Percentiles rank a stretch among this genome's conserved stretches.
Evolutionary conservation across 2,329 filamentous ascomycete genomes (phyloP).

Genomic region (Penicillium sp.): DNA sequence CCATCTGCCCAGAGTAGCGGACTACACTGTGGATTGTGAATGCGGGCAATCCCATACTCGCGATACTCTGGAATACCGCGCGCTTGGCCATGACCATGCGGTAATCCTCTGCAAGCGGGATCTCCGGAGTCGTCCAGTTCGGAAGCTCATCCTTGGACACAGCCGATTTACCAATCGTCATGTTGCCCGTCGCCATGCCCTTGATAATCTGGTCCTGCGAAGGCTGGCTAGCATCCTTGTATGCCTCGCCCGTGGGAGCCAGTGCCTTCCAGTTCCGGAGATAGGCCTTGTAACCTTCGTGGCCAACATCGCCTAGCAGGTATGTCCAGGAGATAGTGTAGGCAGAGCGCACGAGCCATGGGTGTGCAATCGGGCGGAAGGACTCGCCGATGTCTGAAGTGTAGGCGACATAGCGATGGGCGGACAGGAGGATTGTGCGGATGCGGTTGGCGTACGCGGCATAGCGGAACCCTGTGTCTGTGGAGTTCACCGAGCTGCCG

Average conservation of each 20-base stretch:
- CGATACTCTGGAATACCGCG: conserved; percentile 79
- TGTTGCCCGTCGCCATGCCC: conserved; percentile 33
- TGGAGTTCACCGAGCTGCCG: conserved; percentile 62
- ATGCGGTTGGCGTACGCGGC: conserved; percentile 81
- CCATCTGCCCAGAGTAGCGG: conserved; percentile 71
- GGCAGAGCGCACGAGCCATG: conserved; percentile 66
- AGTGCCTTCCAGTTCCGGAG: conserved; percentile 69
- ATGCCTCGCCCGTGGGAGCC: conserved; percentile 54
- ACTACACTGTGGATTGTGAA: conserved; percentile 93
- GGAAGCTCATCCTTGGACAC: conserved; percentile 21
- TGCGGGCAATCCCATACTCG: conserved; percentile 86
- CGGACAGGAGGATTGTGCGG: conserved; percentile 76
- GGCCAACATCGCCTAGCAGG: conserved; percentile 75
- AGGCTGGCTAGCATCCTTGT: conserved; percentile 32
- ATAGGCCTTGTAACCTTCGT: conserved; percentile 95
- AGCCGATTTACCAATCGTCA: conserved; percentile 14
- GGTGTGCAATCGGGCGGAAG: conserved; percentile 86
- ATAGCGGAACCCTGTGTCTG: conserved; percentile 77
- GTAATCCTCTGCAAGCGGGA: conserved; percentile 78
- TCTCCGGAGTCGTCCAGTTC: conserved; percentile 39
- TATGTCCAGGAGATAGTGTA: conserved; percentile 93
- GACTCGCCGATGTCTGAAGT: conserved; percentile 94
- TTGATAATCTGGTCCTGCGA: conserved; percentile 25
- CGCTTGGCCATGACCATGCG: conserved; percentile 83
- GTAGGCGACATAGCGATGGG: conserved; percentile 93